phyloP scores from a whole-genome alignment of 1,139 yeast genomes.

The Zygoascus hellenicus region DNA sequence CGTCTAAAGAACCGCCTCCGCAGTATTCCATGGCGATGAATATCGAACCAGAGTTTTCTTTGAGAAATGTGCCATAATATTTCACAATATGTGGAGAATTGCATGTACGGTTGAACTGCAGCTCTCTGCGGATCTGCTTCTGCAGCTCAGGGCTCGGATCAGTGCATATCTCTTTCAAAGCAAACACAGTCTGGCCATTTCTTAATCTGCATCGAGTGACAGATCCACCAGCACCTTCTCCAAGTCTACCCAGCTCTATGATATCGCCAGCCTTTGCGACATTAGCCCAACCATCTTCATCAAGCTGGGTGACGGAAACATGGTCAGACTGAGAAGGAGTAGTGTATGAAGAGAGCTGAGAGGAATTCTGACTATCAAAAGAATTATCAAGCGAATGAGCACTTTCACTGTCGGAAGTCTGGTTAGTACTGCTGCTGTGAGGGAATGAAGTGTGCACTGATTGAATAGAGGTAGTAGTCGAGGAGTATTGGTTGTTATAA shows the following conservation, averaged over 20 bases:
- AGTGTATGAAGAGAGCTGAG: background rate
- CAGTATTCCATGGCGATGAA: slow-evolving; percentile 94
- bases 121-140: slow-evolving; percentile 79
- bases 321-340: background rate
- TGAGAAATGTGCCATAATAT: slow-evolving; percentile 86
- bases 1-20: slow-evolving; percentile 88
- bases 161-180: slow-evolving; percentile 71
- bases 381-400: slow-evolving; percentile 2
- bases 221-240: slow-evolving; percentile 94
- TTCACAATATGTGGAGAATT: slow-evolving; percentile 79
- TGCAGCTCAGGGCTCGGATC: slow-evolving; percentile 79
- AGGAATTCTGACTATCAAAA: background rate
- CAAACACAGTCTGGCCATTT: slow-evolving; percentile 60
- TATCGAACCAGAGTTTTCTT: slow-evolving; percentile 70
- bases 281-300: slow-evolving; percentile 72
- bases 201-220: slow-evolving; percentile 69
- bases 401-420: slow-evolving; percentile 12
- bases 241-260: slow-evolving; percentile 59
- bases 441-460: slow-evolving; percentile 4
- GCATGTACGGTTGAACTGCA: slow-evolving; percentile 80
- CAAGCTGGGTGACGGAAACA: slow-evolving; percentile 33
- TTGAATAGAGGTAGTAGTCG: background rate
- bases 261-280: slow-evolving; percentile 56
- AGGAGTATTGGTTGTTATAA: background rate
- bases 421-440: background rate